phyloP scores from a whole-genome alignment of 768 basidiomycete species.

The Collybiopsis luxurians region DNA sequence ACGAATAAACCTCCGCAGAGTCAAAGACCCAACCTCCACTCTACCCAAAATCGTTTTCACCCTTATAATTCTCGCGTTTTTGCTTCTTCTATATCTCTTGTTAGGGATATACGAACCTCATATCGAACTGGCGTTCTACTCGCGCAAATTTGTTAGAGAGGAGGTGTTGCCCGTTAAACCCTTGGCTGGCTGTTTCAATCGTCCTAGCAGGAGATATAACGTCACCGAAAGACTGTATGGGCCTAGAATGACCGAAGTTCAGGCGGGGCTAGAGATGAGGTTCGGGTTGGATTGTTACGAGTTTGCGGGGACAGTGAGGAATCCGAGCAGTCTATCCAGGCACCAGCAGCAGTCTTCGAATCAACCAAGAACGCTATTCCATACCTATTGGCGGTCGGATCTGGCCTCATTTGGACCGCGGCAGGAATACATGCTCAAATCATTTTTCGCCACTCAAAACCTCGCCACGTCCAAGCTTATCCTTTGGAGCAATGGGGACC shows the following conservation, averaged over 20 bases:
- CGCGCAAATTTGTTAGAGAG: constrained; percentile 66
- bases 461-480: constrained; percentile 59
- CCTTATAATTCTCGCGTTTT: constrained; percentile 42
- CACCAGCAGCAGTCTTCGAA: constrained; percentile 28
- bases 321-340: constrained; percentile 12
- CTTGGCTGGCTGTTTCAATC: constrained; percentile 74
- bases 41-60: constrained; percentile 19
- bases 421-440: constrained; percentile 90
- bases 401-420: constrained; percentile 76
- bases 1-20: constrained; percentile 5
- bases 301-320: constrained; percentile 80
- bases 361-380: constrained; percentile 59
- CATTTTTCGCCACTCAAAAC: constrained; percentile 92
- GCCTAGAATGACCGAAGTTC: constrained; percentile 64
- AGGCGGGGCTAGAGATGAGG: constrained; percentile 76
- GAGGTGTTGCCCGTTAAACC: constrained; percentile 69
- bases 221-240: constrained; percentile 62
- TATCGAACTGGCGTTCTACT: constrained; percentile 80
- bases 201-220: constrained; percentile 67
- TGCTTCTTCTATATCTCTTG: constrained; percentile 27
- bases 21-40: not conserved
- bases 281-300: constrained; percentile 90
- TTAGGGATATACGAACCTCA: constrained; percentile 65
- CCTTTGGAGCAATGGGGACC: constrained; percentile 90
- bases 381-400: constrained; percentile 94